Conservation (phyloP, 495 filamentous ascomycete genomes). For the Neurospora pannonica region DNA sequence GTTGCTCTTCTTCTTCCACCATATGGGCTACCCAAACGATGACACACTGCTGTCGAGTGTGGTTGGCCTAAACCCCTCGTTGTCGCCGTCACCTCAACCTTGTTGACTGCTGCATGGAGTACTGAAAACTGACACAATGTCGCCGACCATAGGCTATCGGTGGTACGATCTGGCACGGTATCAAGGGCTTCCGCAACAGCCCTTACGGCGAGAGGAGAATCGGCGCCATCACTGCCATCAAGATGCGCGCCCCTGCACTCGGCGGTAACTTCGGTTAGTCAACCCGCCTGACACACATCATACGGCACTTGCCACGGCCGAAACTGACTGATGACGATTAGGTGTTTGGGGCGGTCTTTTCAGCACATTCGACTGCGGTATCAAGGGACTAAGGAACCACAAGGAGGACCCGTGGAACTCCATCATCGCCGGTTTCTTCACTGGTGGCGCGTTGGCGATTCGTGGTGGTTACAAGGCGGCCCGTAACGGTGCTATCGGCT, state of each 20-base stretch:
- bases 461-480: constrained; percentile 83
- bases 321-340: not conserved
- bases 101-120: not conserved
- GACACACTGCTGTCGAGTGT: not conserved
- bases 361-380: constrained; percentile 90
- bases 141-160: constrained; percentile 58
- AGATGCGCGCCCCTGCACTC: constrained; percentile 88
- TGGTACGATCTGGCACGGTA: constrained; percentile 93
- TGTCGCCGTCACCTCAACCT: not conserved
- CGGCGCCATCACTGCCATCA: constrained; percentile 93
- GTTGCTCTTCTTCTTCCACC: not conserved
- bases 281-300: not conserved
- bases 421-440: constrained; percentile 94
- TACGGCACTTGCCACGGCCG: not conserved
- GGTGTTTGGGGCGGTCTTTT: constrained; percentile 88
- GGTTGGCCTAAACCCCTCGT: not conserved
- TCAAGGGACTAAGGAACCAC: constrained; percentile 77
- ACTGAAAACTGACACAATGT: not conserved
- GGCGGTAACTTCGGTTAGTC: constrained; percentile 84
- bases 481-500: constrained; percentile 90
- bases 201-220: constrained; percentile 89
- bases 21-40: not conserved
- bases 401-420: constrained; percentile 98
- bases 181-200: constrained; percentile 89
- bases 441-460: constrained; percentile 81